These are phyloP conservation scores for Tetraselmis striata DNA, from an alignment of 139 green algal genomes.

Conservation along the genomic window DNA sequence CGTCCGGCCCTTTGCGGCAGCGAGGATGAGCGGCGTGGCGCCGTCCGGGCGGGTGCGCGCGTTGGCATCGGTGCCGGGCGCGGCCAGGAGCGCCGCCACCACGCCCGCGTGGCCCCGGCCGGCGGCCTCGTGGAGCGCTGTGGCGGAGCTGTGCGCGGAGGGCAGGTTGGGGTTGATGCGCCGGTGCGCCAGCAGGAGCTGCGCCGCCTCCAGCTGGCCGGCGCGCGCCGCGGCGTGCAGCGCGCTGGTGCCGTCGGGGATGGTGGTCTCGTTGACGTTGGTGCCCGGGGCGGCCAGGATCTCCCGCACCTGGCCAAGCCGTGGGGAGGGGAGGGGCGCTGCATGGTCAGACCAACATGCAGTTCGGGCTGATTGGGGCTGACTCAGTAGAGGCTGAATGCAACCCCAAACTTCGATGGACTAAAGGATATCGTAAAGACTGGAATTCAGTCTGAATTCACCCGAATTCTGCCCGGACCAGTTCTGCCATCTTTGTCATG, in stretches of 20 bases:
- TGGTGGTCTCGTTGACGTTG: neutral
- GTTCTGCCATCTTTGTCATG: no score
- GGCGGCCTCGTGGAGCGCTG: neutral
- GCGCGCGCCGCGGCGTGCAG: neutral
- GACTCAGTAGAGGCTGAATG: no score
- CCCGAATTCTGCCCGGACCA: no score
- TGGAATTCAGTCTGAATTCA: no score
- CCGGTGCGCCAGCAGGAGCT: neutral
- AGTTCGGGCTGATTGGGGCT: no score
- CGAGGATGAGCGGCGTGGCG: neutral
- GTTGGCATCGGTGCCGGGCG: neutral
- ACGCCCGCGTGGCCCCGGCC: neutral
- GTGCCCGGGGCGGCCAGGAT: neutral
- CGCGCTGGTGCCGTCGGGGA: neutral
- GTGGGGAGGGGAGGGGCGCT: no score
- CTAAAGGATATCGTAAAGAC: no score
- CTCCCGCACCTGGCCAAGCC: neutral
- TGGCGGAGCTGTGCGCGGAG: neutral
- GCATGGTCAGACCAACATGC: no score
- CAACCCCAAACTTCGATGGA: no score
- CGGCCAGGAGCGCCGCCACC: neutral
- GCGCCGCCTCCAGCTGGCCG: neutral
- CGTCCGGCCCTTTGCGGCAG: neutral
- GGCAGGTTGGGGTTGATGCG: neutral
- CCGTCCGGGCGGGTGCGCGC: neutral